These are phyloP conservation scores for Colletotrichum viniferum DNA, from an alignment of 2,329 filamentous ascomycete species.

Conservation along the genomic window DNA sequence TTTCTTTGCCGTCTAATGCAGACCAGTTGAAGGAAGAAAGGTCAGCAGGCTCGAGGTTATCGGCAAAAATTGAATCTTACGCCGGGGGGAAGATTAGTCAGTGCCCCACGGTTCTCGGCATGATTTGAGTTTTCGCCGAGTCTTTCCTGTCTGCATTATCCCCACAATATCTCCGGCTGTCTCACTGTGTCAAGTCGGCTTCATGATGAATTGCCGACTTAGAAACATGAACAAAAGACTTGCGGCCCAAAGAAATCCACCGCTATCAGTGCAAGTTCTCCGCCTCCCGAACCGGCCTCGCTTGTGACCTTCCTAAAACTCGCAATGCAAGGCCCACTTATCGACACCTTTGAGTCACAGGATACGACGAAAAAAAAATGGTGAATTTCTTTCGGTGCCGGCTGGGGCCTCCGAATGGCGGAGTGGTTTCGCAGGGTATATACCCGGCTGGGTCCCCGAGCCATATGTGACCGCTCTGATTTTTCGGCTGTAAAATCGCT, in stretches of 20 bases:
- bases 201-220: neutral
- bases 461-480: neutral
- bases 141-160: neutral
- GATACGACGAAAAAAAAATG: neutral
- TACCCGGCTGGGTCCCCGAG: neutral
- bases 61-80: neutral
- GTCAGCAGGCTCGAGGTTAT: neutral
- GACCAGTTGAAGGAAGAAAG: neutral
- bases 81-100: neutral
- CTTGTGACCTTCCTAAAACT: neutral
- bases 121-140: neutral
- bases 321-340: neutral
- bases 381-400: neutral
- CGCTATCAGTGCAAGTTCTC: neutral
- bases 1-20: neutral
- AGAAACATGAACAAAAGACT: neutral
- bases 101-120: neutral
- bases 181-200: neutral
- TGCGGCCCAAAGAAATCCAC: neutral
- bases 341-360: constrained; percentile 6
- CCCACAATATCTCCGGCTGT: neutral
- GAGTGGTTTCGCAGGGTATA: neutral
- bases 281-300: neutral
- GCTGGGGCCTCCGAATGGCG: neutral
- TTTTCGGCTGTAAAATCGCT: neutral